phyloP scores from a whole-genome alignment of 2,329 filamentous ascomycete species.

The Diplocarpon rosae region DNA sequence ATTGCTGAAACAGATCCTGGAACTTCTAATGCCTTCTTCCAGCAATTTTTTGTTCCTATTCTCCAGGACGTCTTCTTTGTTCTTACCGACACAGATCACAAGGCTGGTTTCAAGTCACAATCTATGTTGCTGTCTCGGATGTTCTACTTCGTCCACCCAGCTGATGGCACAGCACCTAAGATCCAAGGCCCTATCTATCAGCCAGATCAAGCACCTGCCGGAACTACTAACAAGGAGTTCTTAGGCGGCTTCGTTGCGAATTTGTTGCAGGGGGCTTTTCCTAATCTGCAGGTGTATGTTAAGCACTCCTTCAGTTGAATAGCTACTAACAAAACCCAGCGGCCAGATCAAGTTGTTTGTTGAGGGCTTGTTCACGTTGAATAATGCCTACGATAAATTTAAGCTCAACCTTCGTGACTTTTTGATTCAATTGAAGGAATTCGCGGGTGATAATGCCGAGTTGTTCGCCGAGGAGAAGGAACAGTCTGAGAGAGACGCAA shows the following conservation, averaged over 20 bases:
- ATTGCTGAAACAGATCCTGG: conserved; percentile 82
- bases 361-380: conserved; percentile 76
- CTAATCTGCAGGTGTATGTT: conserved; percentile 79
- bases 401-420: conserved; percentile 94
- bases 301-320: not conserved
- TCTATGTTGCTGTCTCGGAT: conserved; percentile 87
- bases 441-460: conserved; percentile 88
- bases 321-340: conserved; percentile 38
- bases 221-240: conserved; percentile 86
- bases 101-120: conserved; percentile 98
- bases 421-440: conserved; percentile 94
- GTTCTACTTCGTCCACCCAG: conserved; percentile 85
- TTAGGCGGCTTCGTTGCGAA: conserved; percentile 77
- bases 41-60: conserved; percentile 91
- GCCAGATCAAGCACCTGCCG: conserved; percentile 67
- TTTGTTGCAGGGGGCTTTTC: conserved; percentile 80
- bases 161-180: conserved; percentile 60
- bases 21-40: conserved; percentile 93
- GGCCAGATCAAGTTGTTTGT: conserved; percentile 85
- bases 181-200: conserved; percentile 87
- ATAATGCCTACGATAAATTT: conserved; percentile 86
- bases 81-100: conserved; percentile 93
- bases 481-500: conserved; percentile 74
- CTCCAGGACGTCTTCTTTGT: conserved; percentile 98
- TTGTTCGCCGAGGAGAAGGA: conserved; percentile 92